Evolutionary conservation across 169 alveolate species (phyloP).

Genomic region (Perkinsus marinus): DNA sequence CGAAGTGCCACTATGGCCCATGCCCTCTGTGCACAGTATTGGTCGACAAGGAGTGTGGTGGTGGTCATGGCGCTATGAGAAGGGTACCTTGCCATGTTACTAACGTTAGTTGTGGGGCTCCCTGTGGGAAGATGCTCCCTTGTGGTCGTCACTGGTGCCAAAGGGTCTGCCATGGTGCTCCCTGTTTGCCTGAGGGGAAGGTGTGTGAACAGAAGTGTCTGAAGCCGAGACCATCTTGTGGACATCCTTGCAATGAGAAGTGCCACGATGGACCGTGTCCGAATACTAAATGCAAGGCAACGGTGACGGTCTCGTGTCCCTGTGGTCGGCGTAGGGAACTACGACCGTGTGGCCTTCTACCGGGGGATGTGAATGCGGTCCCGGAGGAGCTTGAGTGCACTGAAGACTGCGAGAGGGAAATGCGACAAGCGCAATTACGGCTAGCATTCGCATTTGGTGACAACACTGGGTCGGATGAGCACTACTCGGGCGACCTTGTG

Average conservation of each 20-base stretch:
- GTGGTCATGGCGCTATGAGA: background rate
- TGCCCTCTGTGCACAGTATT: background rate
- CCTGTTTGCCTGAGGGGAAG: constrained; percentile 16
- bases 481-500: background rate
- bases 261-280: background rate
- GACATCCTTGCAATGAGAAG: background rate
- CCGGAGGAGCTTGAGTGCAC: background rate
- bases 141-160: constrained; percentile 55
- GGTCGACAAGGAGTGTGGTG: background rate
- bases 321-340: background rate
- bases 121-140: constrained; percentile 39
- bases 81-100: background rate
- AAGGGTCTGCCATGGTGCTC: constrained; percentile 47
- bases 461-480: background rate
- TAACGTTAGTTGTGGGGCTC: constrained; percentile 29
- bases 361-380: background rate
- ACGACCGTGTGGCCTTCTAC: background rate
- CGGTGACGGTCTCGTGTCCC: background rate
- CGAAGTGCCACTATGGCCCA: constrained; percentile 30
- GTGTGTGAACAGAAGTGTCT: background rate
- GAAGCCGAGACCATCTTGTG: background rate
- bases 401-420: background rate
- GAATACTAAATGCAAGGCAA: background rate
- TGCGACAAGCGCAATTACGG: background rate
- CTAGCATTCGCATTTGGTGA: background rate